phyloP scores from a whole-genome alignment of 345 rosid genomes.

The Brassica napus region Da-Ae NC_063442.1:7597501-7598000 shows the following conservation, averaged over 20 bases:
- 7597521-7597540: conserved; percentile 19
- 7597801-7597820: background rate
- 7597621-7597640: conserved; percentile 6
- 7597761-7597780: background rate
- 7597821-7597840: background rate
- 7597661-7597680: conserved; percentile 11
- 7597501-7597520: background rate
- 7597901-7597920: conserved; percentile 1
- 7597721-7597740: background rate
- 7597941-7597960: background rate
- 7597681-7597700: background rate
- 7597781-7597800: background rate
- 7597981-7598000: background rate
- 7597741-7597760: background rate
- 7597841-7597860: conserved; percentile 3
- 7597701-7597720: background rate
- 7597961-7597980: background rate
- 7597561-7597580: conserved; percentile 5
- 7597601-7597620: conserved; percentile 10
- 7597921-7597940: background rate
- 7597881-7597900: background rate
- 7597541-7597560: background rate
- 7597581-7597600: conserved; percentile 1
- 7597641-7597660: conserved; percentile 17
- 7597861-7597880: background rate